Evolutionary conservation across 495 filamentous ascomycete genomes (phyloP), one percentile per base, ranked within the genome.

Genomic region (Trichoderma erinaceum): DNA sequence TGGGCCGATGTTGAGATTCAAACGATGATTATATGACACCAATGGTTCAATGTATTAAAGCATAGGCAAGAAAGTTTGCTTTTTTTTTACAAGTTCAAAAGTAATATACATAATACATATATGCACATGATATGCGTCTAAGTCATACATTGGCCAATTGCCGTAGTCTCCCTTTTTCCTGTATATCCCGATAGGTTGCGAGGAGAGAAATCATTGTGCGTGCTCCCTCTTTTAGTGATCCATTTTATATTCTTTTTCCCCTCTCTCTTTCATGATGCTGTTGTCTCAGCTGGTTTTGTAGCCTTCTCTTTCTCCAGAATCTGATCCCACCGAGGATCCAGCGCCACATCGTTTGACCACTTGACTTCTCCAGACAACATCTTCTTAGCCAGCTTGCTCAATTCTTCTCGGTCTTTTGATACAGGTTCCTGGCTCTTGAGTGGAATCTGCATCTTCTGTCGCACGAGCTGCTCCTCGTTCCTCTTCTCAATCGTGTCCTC

Each of bases 321-420:
- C 41, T 46, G n/a, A 68, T 84, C 87, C 48, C 75, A 79, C 69
- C 71, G 75, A 27, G 70, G 70, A 50, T 77, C 75, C 38, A 75
- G 64, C 12, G 41, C 44, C 61, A 73, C 72, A 32, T 74, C 73
- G 43, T 78, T 71, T 1, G 52, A 44, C 79, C 78, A 82, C 65
- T 74, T 75, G 63, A 76, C 77, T 64, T 76, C 75, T 66, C 75
- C 71, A 27, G 63, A 56, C 69, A 89, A 75, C 70, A 91, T 68
- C 70, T 83, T 79, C 82, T 87, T 75, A 11, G 87, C 89, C 74
- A 88, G 84, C 71, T 84, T 77, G 68, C 72, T 74, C 68, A 88
- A 73, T 65, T 67, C 71, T 29, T 71, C 70, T 67, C 79, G 68
- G n/a, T 76, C 73, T 44, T 69, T n/a, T 0, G 76, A 67, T 41